phyloP scores from a whole-genome alignment of 1,139 yeast species.

The Scheffersomyces stambukii region DNA sequence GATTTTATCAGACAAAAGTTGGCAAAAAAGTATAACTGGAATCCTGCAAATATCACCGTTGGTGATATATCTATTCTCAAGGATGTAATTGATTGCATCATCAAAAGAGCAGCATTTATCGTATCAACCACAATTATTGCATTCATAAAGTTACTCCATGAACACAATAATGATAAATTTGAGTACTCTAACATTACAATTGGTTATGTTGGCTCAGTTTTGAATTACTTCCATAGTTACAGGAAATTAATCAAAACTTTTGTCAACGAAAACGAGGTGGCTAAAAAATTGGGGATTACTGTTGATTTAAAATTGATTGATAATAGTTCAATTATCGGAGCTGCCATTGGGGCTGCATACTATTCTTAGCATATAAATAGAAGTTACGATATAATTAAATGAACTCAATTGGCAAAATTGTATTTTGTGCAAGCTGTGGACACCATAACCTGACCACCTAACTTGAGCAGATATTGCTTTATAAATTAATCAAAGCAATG shows the following conservation, averaged over 20 bases:
- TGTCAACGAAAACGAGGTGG: slow-evolving; percentile 27
- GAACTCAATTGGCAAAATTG: too few species aligned
- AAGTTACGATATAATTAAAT: too few species aligned
- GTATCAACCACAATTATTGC: slow-evolving; percentile 35
- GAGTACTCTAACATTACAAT: slow-evolving; percentile 23
- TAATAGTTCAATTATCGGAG: slow-evolving; percentile 44
- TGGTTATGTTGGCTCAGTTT: slow-evolving; percentile 45
- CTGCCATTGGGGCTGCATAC: slow-evolving; percentile 48
- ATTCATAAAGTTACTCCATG: slow-evolving; percentile 28
- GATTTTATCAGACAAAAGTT: slow-evolving; percentile 18
- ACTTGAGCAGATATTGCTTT: too few species aligned
- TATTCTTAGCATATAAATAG: slow-evolving; percentile 9
- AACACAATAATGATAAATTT: slow-evolving; percentile 22
- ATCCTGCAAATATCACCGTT: slow-evolving; percentile 13
- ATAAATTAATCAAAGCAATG: too few species aligned
- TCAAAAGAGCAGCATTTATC: slow-evolving; percentile 39
- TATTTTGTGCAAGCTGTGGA: too few species aligned
- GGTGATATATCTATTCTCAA: slow-evolving; percentile 27
- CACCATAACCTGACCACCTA: too few species aligned
- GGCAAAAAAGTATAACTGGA: slow-evolving; percentile 22
- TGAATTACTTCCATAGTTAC: slow-evolving; percentile 33
- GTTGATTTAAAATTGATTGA: slow-evolving; percentile 38
- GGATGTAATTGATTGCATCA: slow-evolving; percentile 24
- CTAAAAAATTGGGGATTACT: slow-evolving; percentile 22
- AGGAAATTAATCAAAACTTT: slow-evolving; percentile 25